A percentile compares a stretch with the other conserved stretches of the same genome.
These are phyloP conservation scores for Aspergillus ostianus DNA, from an alignment of 495 filamentous ascomycete species.

Conservation along the genomic window DNA sequence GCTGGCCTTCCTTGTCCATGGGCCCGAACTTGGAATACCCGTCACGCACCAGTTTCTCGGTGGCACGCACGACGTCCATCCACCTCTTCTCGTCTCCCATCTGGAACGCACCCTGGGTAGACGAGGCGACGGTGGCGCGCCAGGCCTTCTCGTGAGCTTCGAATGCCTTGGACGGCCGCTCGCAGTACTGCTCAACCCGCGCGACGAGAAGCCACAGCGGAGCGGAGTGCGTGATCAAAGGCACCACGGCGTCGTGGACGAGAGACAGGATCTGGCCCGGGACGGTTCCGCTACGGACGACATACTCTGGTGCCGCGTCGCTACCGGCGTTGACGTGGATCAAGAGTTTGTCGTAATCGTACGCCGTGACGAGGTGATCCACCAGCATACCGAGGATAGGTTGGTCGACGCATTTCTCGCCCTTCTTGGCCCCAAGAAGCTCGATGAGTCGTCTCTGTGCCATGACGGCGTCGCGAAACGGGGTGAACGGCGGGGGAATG, in stretches of 20 bases:
- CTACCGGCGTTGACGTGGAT: constrained; percentile 19
- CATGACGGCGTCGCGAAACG: constrained; percentile 69
- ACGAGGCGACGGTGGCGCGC: constrained; percentile 61
- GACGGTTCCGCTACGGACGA: constrained; percentile 45
- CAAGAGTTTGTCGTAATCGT: constrained; percentile 39
- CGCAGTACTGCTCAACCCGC: constrained; percentile 66
- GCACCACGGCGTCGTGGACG: constrained; percentile 66
- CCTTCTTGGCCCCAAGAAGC: constrained; percentile 61
- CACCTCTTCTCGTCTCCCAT: constrained; percentile 50
- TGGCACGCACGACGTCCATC: constrained; percentile 47
- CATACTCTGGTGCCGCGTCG: constrained; percentile 17
- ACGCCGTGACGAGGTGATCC: constrained; percentile 60
- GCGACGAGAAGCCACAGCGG: constrained; percentile 73
- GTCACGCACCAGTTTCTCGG: constrained; percentile 45
- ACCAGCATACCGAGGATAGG: constrained; percentile 70
- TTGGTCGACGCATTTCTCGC: constrained; percentile 75
- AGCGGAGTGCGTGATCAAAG: constrained; percentile 77
- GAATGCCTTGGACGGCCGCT: constrained; percentile 66
- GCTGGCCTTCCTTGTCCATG: constrained; percentile 37
- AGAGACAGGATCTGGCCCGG: constrained; percentile 63
- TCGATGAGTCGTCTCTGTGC: constrained; percentile 73
- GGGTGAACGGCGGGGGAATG: constrained; percentile 65
- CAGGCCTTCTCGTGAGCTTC: constrained; percentile 87
- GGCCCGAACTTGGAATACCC: constrained; percentile 49
- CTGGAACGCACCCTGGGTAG: constrained; percentile 47